Percentiles rank a stretch among this genome's conserved stretches.
Evolutionary conservation across 345 rosid species (phyloP).

Genomic region (Laguncularia racemosa): DNA sequence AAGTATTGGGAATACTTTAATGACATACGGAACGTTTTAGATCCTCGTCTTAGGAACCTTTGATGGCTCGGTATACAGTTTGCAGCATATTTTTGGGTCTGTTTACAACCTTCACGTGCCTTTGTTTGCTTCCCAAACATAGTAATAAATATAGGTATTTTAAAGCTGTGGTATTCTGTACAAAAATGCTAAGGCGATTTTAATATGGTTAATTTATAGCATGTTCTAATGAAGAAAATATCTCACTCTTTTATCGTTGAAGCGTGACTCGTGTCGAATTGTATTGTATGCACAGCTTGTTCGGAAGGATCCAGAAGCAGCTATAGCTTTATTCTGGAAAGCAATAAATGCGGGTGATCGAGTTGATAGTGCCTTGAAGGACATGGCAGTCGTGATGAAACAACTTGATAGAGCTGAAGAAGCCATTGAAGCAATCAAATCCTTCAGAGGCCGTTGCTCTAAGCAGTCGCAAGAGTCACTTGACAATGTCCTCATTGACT

Average conservation of each 20-base stretch:
- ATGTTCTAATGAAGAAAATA: no score
- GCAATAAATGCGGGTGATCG: slow-evolving; percentile 56
- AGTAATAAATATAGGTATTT: no score
- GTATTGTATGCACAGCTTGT: slow-evolving; percentile 47
- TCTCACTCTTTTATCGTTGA: no score
- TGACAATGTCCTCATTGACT: slow-evolving; percentile 86
- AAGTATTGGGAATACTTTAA: no score
- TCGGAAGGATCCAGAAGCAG: slow-evolving; percentile 73
- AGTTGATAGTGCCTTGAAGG: slow-evolving; percentile 21
- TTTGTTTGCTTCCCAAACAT: no score
- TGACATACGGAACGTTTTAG: no score
- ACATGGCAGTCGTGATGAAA: slow-evolving; percentile 88
- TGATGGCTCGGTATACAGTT: background rate
- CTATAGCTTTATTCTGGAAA: slow-evolving; percentile 79
- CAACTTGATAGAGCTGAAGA: slow-evolving; percentile 68
- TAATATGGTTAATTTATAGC: no score
- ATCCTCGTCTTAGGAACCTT: no score
- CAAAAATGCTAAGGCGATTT: no score
- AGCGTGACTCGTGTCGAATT: no score
- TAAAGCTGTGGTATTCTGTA: no score
- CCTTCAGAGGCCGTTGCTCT: slow-evolving; percentile 76
- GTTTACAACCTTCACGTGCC: no score
- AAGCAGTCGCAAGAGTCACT: slow-evolving; percentile 79
- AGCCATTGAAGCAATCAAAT: slow-evolving; percentile 91
- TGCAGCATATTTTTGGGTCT: background rate